Evolutionary conservation across 768 basidiomycete species (phyloP), one percentile per base, ranked within the genome.

Genomic region (Phaeolepiota aurea): DNA sequence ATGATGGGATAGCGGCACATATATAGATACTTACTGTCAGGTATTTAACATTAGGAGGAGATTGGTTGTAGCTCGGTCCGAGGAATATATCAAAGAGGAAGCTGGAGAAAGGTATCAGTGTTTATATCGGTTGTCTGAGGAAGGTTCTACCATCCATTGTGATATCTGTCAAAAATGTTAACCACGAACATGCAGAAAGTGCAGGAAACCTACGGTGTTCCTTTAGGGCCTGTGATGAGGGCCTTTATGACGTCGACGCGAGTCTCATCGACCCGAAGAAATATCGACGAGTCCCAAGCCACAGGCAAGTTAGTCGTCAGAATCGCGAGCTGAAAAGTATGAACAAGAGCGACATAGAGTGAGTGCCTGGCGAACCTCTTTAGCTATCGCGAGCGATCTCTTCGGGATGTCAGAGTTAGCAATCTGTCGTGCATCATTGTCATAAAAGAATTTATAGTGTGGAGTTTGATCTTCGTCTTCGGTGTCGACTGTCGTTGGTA

Each of bases 251-350:
- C 73, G 54, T 92, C 91, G 11, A 92, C 88, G 10, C 91, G 78
- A 12, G 76, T 82, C 64, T 96, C 93, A 56, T 97, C 93, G 3
- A 94, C 91, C 38, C 87, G 76, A 43, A 97, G 62, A 64, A 94
- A 96, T 48, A 97, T 82, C 1, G 89, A 93, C 3, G 92, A 94
- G 52, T 90, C 80, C 87, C 90, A 96, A 4, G 88, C 83, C 11
- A 90, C 82, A n/a, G 93, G 93, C 18, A 97, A 67, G 55, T 91
- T 93, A 9, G 90, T 92, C 2, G 91, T 91, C 39, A 97, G 72
- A 28, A 93, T 88, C 1, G 93, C 91, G 45, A 96, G 79, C 89
- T 91, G 30, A 20, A n/a, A 44, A 45, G 37, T 23, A 39, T 41
- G 21, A 45, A 49, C 38, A 37, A 37, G 40, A 21, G 5, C n/a